Conservation (phyloP, 345 rosid genomes). For the Theobroma cacao region DNA sequence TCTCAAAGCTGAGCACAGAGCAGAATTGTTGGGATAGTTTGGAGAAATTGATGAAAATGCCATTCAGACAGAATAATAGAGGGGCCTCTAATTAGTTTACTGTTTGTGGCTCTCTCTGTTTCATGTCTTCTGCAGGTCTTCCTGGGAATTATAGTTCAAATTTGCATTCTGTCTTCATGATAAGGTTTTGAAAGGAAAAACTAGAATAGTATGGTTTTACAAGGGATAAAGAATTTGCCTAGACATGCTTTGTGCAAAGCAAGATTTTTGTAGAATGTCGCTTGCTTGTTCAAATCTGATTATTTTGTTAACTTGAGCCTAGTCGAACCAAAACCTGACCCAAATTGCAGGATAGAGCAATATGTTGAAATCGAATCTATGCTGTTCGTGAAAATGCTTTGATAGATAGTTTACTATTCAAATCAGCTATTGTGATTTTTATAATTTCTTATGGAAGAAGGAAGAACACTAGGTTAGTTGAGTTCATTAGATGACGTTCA, state of each 20-base stretch:
- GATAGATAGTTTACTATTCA: no score
- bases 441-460: no score
- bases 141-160: background rate
- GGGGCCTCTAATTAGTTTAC: background rate
- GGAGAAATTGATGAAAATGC: background rate
- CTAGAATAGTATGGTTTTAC: background rate
- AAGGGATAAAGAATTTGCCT: background rate
- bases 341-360: no score
- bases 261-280: no score
- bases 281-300: no score
- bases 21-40: background rate
- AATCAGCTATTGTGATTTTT: background rate
- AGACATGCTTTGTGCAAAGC: background rate
- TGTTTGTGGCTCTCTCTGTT: background rate
- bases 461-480: no score
- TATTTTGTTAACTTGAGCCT: no score
- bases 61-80: background rate
- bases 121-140: background rate
- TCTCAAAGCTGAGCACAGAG: background rate
- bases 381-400: no score
- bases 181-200: background rate
- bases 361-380: no score
- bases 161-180: background rate
- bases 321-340: no score
- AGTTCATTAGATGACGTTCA: background rate